Percentiles rank a stretch among this genome's conserved stretches.
These are phyloP conservation scores for Cubamyces sp. DNA, from an alignment of 768 basidiomycete species.

Conservation along the genomic window DNA sequence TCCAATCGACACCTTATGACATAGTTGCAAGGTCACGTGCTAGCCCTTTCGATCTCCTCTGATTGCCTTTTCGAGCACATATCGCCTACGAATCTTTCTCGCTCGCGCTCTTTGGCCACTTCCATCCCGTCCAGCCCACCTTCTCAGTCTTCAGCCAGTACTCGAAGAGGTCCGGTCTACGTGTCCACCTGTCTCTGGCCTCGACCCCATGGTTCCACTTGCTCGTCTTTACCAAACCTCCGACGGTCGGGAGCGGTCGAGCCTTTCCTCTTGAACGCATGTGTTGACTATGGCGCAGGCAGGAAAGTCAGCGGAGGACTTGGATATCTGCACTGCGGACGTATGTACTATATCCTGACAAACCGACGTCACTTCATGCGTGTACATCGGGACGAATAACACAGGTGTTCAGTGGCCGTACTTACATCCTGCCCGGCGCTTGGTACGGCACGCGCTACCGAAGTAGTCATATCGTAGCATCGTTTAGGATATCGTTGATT, in stretches of 20 bases:
- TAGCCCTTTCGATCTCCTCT: background rate
- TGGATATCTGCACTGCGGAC: too few relatives aligned
- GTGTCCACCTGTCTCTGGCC: background rate
- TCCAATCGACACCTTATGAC: constrained; percentile 28
- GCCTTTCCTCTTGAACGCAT: background rate
- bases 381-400: too few relatives aligned
- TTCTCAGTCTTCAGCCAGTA: constrained; percentile 6
- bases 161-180: constrained; percentile 5
- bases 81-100: constrained; percentile 6
- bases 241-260: constrained; percentile 15
- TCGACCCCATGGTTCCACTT: background rate
- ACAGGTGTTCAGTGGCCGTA: too few relatives aligned
- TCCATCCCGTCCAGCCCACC: background rate
- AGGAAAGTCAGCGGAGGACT: too few relatives aligned
- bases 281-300: background rate
- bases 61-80: constrained; percentile 13
- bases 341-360: too few relatives aligned
- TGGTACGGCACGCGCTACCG: too few relatives aligned
- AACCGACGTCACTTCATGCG: too few relatives aligned
- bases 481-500: too few relatives aligned
- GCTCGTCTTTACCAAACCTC: background rate
- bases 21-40: constrained; percentile 25
- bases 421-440: too few relatives aligned
- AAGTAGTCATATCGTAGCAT: too few relatives aligned
- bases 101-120: constrained; percentile 1